A percentile compares a stretch with the other conserved stretches of the same genome.
phyloP scores from a whole-genome alignment of 2,329 filamentous ascomycete genomes.

The Trichoderma semiorbis region DNA sequence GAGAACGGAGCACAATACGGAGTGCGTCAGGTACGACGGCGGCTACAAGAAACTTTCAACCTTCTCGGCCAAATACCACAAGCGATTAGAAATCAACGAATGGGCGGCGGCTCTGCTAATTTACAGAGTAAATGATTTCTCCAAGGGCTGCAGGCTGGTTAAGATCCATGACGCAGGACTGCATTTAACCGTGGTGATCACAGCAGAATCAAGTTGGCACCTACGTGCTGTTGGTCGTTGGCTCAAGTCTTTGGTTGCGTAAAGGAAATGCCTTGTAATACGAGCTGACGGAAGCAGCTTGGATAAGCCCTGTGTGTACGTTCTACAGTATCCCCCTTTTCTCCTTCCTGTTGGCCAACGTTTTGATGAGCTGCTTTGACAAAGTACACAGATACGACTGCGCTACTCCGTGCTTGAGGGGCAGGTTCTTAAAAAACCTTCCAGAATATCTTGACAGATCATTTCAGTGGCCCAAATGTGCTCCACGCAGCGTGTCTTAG shows the following conservation, averaged over 20 bases:
- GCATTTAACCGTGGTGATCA: conserved; percentile 9
- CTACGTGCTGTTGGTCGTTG: neutral
- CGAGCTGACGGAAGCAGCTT: neutral
- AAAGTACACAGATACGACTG: neutral
- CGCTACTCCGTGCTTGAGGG: neutral
- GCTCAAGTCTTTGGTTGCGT: neutral
- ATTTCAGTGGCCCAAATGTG: conserved; percentile 11
- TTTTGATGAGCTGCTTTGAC: neutral
- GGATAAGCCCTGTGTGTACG: neutral
- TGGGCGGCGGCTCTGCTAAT: conserved; percentile 4
- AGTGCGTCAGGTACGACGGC: conserved; percentile 10
- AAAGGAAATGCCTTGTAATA: neutral
- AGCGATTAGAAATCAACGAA: neutral
- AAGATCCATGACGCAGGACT: conserved; percentile 6
- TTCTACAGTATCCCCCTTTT: neutral
- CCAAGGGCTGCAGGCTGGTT: neutral
- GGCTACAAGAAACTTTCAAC: neutral
- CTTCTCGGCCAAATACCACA: conserved; percentile 5
- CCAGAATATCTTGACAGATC: conserved; percentile 15
- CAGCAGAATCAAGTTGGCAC: neutral
- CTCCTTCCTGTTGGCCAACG: neutral
- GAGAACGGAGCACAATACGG: conserved; percentile 9
- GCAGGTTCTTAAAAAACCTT: conserved; percentile 3
- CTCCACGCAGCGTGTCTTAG: conserved; percentile 6
- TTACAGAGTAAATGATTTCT: neutral